Evolutionary conservation across 2,329 filamentous ascomycete species (phyloP), one percentile per base, ranked within the genome.

Genomic region (Alternaria sp.): DNA sequence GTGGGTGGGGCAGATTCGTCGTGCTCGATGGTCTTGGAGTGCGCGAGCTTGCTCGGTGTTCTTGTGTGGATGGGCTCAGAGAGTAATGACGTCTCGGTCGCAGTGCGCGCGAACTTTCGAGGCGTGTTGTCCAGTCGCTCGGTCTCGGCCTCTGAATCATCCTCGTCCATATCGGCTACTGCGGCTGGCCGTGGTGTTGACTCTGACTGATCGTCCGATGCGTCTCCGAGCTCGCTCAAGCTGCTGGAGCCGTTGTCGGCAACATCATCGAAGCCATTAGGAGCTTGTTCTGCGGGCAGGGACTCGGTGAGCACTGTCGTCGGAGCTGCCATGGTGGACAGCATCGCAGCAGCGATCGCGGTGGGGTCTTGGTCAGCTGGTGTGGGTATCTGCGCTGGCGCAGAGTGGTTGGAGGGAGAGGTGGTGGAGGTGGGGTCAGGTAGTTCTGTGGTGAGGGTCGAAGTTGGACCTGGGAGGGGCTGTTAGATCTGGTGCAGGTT

Each of bases 101-200:
- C 72, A 30, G 74, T 75, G 69, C 75, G 75, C 50, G 67, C 85
- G 74, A 86, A 81, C 74, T 85, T 91, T 66, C 89, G 88, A 17
- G 94, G 93, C n/a, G 93, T 97, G 75, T 92, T 90, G 76, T 96
- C 96, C 64, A 99, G 86, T 62, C 96, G 90, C 81, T 97, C 94
- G 2, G 95, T 98, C 81, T 97, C 95, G 32, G 95, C 95, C 81
- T 98, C 95, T 4, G 94, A 91, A 72, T 91, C 89, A 59, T 86
- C 86, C 56, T 90, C 87, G 30, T 90, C 78, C 51, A 78, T 54
- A 54, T 79, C 72, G 40, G 61, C 54, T 47, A 69, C 69, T 25
- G 61, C 54, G 23, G 67, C 57, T 15, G 71, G 69, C 44, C 68
- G 68, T 40, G 75, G 75, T n/a, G 75, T 78, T 19, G 72, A 69